Evolutionary conservation across 108 stramenopile species (phyloP), one percentile per base, ranked within the genome.

Genomic region (Fragilariopsis cylindrus): DNA sequence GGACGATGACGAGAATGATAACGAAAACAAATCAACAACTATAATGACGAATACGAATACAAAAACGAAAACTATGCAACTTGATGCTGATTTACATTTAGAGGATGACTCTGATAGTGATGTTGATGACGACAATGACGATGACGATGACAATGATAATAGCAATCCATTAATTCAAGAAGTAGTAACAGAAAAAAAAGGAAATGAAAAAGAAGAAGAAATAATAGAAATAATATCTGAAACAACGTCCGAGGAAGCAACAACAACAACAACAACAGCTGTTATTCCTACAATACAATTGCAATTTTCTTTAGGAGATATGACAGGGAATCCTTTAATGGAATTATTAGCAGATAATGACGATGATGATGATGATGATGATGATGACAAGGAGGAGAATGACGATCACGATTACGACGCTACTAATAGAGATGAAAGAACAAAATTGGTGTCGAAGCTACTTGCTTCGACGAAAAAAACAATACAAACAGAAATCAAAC

Each of bases 231-330:
- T 47, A 9, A 12, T 46, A 11, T 67, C 13, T 46, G 49, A 16
- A 53, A 47, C 54, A 39, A 9, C 52, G 1, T n/a, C 69, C 50
- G 30, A 53, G 4, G 41, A 70, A 8, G n/a, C n/a, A n/a, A n/a
- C n/a, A n/a, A n/a, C n/a, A n/a, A 18, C 4, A 12, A 50, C 47
- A 3, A 53, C 4, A 5, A 6, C 50, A n/a, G 60, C 12, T 4
- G 42, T 18, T 15, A 18, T 52, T 15, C 79, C 79, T 11, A 80
- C 72, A 12, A 80, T 80, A 50, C 65, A 80, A 65, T 57, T 80
- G 42, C 44, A 70, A 53, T 80, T 80, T 41, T 60, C 73, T n/a
- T n/a, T 80, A 39, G 77, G 77, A 4, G 48, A 56, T 18, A 18
- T 73, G 57, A 48, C 56, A 3, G 63, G 55, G 5, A 80, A 80